Evolutionary conservation across 768 basidiomycete genomes (phyloP), one percentile per base, ranked within the genome.

Genomic region (Lactarius tabidus): DNA sequence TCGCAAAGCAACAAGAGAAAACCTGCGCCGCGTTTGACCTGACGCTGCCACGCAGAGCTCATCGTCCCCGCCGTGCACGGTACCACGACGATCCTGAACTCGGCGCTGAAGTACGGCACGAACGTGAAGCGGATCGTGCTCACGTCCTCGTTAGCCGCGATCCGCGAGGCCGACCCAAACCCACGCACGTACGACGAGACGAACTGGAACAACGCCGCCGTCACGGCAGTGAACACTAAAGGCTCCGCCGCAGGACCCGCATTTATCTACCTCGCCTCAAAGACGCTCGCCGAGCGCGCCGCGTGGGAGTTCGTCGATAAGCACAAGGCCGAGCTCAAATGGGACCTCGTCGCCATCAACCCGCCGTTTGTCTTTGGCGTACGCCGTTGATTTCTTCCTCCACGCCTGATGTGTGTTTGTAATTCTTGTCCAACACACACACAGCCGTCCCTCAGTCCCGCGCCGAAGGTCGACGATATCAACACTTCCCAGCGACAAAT

Each of bases 1-100:
- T 61, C 23, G 23, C 23, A 26, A 12, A 26, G 48, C 48, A 15
- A 15, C 43, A n/a, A 1, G 10, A 12, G 23, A 15, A 48, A 7
- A 7, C 5, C 6, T 6, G 48, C 8, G 6, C n/a, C 23, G n/a
- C n/a, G 14, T 48, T 23, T 0, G 23, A n/a, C n/a, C n/a, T 48
- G 48, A 48, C 23, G 48, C 48, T 15, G 23, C 48, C 6, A 33
- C 26, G 15, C 51, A 87, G 86, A 89, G 65, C 70, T 90, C 43
- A 85, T 91, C 67, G 74, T 73, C 20, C 91, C 92, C 6, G 91
- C 91, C 29, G 82, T 93, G 4, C 76, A 84, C 3, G 91, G 91
- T 1, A 93, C 91, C 0, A 70, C 82, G 1, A 79, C 84, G 7
- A 78, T 93, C 17, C 76, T 93, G 29, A 75, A 83, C 65, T 84